These are phyloP conservation scores for Dittrichia graveolens DNA, from an alignment of 129 eudicot genomes.

Conservation along the genomic window DNA sequence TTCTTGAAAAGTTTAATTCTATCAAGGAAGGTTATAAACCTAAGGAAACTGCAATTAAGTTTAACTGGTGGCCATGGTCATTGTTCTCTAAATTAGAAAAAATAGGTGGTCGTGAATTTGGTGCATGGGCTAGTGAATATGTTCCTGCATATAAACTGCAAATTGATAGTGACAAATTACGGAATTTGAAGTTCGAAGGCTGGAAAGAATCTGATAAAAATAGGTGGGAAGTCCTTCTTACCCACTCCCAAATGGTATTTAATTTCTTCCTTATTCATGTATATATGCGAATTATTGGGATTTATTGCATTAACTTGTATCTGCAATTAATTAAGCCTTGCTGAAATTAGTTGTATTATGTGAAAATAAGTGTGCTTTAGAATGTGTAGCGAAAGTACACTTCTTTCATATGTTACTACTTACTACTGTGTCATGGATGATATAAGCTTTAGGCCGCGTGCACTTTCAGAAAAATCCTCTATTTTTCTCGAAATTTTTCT, in stretches of 20 bases:
- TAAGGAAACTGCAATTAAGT: conserved; percentile 32
- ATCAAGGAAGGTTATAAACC: conserved; percentile 41
- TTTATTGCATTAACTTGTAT: too few species aligned
- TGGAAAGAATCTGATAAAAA: conserved; percentile 55
- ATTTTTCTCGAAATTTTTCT: too few species aligned
- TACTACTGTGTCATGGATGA: too few species aligned
- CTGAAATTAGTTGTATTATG: conserved; percentile 9
- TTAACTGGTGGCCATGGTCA: conserved; percentile 55
- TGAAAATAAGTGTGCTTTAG: background rate
- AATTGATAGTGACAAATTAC: conserved; percentile 50
- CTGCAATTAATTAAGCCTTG: conserved; percentile 5
- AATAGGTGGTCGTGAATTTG: conserved; percentile 85
- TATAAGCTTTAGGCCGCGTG: too few species aligned
- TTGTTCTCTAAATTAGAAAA: conserved; percentile 55
- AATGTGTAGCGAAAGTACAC: background rate
- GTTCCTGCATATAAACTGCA: conserved; percentile 72
- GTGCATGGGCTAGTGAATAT: conserved; percentile 70
- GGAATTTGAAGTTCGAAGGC: conserved; percentile 59
- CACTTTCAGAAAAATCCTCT: too few species aligned
- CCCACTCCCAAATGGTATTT: conserved; percentile 95
- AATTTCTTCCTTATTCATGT: conserved; percentile 22
- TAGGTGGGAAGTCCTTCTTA: conserved; percentile 72
- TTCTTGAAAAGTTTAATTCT: conserved; percentile 54
- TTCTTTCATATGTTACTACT: conserved; percentile 3
- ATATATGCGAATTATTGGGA: too few species aligned